Percentiles rank a stretch among this genome's conserved stretches.
Evolutionary conservation across 306 rosid species (phyloP).

Genomic region (Pueraria montana): DNA sequence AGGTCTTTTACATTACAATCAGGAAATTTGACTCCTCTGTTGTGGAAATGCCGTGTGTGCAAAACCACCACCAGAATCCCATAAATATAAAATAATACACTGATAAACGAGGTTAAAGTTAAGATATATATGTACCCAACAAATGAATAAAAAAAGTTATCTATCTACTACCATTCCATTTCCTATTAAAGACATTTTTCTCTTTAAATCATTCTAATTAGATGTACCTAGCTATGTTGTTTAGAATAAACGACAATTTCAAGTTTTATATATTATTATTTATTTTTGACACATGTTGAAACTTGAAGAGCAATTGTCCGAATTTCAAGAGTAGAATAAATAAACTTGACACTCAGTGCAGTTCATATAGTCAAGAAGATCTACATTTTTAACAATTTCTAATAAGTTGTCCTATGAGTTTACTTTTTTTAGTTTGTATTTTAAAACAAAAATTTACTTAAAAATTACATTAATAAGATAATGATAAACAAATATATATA

Average conservation of each 20-base stretch:
- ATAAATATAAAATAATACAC: not conserved
- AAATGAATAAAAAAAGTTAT: not conserved
- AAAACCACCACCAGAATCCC: constrained; percentile 10
- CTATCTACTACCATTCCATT: not conserved
- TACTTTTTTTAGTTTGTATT: not conserved
- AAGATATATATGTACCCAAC: not conserved
- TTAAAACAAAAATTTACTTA: too few species aligned
- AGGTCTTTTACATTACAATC: not conserved
- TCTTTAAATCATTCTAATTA: not conserved
- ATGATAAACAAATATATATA: too few species aligned
- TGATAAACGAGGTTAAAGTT: not conserved
- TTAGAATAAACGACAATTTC: not conserved
- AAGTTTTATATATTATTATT: not conserved
- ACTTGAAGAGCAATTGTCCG: not conserved
- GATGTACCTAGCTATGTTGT: not conserved
- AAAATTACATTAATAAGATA: too few species aligned
- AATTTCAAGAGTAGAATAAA: not conserved
- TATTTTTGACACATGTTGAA: constrained; percentile 5
- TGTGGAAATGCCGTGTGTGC: not conserved
- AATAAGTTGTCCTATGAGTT: not conserved
- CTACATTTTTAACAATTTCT: too few species aligned
- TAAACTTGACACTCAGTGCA: not conserved
- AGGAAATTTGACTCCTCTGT: not conserved
- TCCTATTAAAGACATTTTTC: not conserved
- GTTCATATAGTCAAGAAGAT: not conserved